Base-by-base conservation (phyloP, 345 rosid species). In the Eutrema heterophyllum region DNA sequence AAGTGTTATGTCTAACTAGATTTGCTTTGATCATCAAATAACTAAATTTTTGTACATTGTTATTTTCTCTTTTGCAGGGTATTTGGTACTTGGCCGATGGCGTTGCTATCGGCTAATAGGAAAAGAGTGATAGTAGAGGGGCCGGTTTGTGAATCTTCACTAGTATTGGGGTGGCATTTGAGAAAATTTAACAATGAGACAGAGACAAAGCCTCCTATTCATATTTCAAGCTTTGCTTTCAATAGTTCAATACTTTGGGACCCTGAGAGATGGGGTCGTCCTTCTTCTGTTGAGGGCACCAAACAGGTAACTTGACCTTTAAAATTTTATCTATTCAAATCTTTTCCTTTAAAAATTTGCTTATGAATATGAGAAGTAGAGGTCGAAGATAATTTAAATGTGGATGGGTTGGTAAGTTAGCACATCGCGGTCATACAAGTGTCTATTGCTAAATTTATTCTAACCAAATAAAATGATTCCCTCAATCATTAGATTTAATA, bases 31-130 rank as follows among this genome's bases (percentile, higher is more conserved):
- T 1, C 24, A 66, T 65, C 14, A 50, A 6, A 36, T 36, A n/a
- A 2, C 18, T 48, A 12, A 14, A 7, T 3, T 5, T 5, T 10
- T 46, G 0, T 18, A 18, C 0, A 18, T 21, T 21, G 24, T 21
- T 21, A 21, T 21, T 5, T 66, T 21, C 1, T 8, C 18, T 30
- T 52, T 53, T 39, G 72, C 65, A 94, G 99, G 83, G 92, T 84
- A 61, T 87, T 92, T 2, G 99, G 99, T 18, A 84, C 96, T 13
- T 95, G 99, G 97, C 89, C 97, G 8, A 76, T 86, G 89, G 97
- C 97, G 39, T 69, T 90, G 6, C 61, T 89, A 26, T 75, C 90
- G 8, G 84, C 89, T 7, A 83, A 92, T 81, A 80, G 78, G 82
- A 81, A 82, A 66, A 83, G 81, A 64, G 97, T 86, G 52, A 71